Evolutionary conservation across 225 moss, liverwort and hornwort genomes (phyloP).

Genomic region (Polytrichum formosum): DNA sequence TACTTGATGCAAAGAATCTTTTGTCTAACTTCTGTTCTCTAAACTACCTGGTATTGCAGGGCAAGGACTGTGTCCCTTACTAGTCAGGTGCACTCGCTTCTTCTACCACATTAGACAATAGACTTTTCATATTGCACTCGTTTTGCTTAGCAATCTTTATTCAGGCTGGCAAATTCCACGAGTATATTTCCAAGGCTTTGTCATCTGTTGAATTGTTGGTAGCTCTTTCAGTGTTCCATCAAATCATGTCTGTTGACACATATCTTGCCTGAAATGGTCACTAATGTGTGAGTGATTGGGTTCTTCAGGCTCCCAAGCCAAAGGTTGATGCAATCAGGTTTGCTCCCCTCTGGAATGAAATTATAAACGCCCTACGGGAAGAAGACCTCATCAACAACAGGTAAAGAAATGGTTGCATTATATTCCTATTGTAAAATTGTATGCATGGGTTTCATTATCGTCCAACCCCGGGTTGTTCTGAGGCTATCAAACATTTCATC

Average conservation of each 20-base stretch:
- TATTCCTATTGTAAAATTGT: too few species aligned
- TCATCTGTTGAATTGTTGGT: too few species aligned
- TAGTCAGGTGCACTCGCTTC: conserved; percentile 35
- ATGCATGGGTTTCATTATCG: too few species aligned
- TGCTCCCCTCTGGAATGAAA: conserved; percentile 92
- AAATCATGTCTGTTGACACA: not conserved
- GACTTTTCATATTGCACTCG: too few species aligned
- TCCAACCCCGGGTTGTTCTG: too few species aligned
- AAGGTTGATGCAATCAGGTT: conserved; percentile 85
- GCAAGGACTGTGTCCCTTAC: conserved; percentile 36
- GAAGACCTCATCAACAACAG: conserved; percentile 91
- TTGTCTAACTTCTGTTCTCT: not conserved
- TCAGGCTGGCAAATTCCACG: not conserved
- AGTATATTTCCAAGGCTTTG: not conserved
- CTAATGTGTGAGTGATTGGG: not conserved
- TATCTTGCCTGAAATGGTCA: not conserved
- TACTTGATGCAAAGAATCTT: too few species aligned
- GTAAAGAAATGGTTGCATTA: conserved; percentile 10
- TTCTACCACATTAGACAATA: not conserved
- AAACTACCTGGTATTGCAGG: conserved; percentile 24
- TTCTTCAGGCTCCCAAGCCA: conserved; percentile 48
- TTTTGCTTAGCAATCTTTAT: not conserved
- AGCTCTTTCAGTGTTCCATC: not conserved
- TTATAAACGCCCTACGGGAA: conserved; percentile 68
- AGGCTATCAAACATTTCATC: too few species aligned